phyloP scores from a whole-genome alignment of 768 basidiomycete species.

The Ramaria sp. region DNA sequence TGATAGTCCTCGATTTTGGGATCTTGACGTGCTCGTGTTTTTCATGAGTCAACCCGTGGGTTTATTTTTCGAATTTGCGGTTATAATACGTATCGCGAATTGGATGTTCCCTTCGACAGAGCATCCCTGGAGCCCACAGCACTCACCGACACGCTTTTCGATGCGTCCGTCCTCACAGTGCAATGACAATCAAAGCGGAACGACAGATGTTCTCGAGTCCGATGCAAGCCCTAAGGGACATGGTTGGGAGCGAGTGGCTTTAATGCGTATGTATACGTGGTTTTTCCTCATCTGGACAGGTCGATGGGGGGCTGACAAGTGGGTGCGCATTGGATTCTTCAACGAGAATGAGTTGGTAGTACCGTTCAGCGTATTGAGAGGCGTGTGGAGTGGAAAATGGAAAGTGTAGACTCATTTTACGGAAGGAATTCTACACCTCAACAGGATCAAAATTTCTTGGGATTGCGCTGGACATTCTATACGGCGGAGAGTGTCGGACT shows the following conservation, averaged over 20 bases:
- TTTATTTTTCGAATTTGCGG: background rate
- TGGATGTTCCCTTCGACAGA: background rate
- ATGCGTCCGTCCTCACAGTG: background rate
- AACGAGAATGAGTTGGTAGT: background rate
- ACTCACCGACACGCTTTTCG: background rate
- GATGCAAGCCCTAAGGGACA: background rate
- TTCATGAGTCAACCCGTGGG: constrained; percentile 6
- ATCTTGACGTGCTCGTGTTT: background rate
- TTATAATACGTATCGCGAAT: background rate
- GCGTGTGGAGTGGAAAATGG: constrained; percentile 1
- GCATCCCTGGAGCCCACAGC: background rate
- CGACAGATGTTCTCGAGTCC: background rate
- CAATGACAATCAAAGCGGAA: background rate
- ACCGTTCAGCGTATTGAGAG: background rate
- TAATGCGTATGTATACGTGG: background rate
- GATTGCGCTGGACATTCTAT: background rate
- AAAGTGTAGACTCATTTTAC: background rate
- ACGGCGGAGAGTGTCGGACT: no score
- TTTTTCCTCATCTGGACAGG: constrained; percentile 6
- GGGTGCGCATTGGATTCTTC: background rate
- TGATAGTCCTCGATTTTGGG: background rate
- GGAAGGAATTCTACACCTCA: background rate
- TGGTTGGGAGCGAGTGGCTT: background rate
- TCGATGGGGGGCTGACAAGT: constrained; percentile 2
- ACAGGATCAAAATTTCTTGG: background rate